Evolutionary conservation across 306 rosid species (phyloP).

Genomic region (Styphnolobium japonicum): DNA sequence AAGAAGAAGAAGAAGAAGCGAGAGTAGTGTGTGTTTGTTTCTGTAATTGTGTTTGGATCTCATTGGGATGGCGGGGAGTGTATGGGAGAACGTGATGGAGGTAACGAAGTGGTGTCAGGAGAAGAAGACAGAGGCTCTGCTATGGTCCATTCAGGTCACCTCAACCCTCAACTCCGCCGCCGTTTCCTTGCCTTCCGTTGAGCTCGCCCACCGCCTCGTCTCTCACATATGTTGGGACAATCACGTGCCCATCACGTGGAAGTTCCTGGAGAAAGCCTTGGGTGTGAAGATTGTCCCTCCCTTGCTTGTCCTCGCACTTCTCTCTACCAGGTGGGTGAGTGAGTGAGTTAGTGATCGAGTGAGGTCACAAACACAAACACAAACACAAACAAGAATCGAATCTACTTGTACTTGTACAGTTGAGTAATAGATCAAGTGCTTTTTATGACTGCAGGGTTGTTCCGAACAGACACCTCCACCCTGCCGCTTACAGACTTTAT

Average conservation of each 20-base stretch:
- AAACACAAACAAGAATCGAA: too few relatives aligned
- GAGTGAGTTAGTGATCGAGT: too few relatives aligned
- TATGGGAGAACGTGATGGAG: constrained; percentile 67
- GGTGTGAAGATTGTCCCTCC: constrained; percentile 59
- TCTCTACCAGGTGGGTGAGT: constrained; percentile 59
- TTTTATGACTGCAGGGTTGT: too few relatives aligned
- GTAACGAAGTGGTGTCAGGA: constrained; percentile 67
- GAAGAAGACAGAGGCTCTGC: constrained; percentile 62
- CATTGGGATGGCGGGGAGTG: too few relatives aligned
- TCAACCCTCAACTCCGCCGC: constrained; percentile 53
- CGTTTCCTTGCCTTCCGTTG: constrained; percentile 57
- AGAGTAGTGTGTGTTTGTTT: too few relatives aligned
- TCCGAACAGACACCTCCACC: constrained; percentile 63
- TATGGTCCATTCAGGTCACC: constrained; percentile 63
- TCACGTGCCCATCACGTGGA: constrained; percentile 74
- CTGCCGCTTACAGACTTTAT: constrained; percentile 72
- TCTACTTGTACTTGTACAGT: too few relatives aligned
- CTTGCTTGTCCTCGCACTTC: constrained; percentile 62
- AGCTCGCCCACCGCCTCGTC: constrained; percentile 60
- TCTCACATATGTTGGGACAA: constrained; percentile 76
- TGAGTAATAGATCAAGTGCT: too few relatives aligned
- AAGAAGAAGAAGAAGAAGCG: background rate
- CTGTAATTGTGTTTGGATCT: too few relatives aligned
- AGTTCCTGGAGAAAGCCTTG: constrained; percentile 71
- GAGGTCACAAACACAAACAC: too few relatives aligned